Percentiles rank a stretch among this genome's conserved stretches.
These are phyloP conservation scores for Thamnidium elegans DNA, from an alignment of 192 early-diverging fungal genomes.

Conservation along the genomic window DNA sequence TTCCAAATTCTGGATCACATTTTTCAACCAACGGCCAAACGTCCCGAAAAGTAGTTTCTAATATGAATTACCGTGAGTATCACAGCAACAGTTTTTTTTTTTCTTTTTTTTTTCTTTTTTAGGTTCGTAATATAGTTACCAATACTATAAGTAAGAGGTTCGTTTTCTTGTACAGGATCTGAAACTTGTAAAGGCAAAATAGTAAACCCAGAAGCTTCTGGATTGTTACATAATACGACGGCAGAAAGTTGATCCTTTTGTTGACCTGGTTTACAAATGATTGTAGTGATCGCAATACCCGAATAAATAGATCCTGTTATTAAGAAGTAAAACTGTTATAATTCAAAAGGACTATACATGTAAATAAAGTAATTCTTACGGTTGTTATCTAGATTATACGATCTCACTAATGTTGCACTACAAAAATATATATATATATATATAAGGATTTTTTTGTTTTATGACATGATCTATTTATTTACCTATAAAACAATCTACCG, in stretches of 20 bases:
- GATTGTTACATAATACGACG: neutral
- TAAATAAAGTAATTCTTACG: neutral
- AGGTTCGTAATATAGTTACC: neutral
- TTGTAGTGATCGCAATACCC: neutral
- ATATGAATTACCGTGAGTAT: neutral
- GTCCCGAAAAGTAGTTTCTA: slow-evolving; percentile 30
- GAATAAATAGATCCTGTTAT: neutral
- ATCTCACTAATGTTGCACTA: slow-evolving; percentile 12
- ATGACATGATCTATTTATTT: neutral
- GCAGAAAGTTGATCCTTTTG: neutral
- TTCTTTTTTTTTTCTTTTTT: neutral
- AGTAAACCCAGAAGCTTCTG: neutral
- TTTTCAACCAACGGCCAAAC: slow-evolving; percentile 37
- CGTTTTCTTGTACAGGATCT: neutral
- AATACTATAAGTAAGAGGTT: neutral
- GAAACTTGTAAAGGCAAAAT: slow-evolving; percentile 1
- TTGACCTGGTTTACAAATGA: neutral
- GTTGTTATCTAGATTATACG: slow-evolving; percentile 10
- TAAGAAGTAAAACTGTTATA: neutral
- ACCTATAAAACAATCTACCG: slow-evolving; percentile 35
- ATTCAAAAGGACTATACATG: too few relatives aligned
- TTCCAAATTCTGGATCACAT: slow-evolving; percentile 9
- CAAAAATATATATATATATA: too few relatives aligned
- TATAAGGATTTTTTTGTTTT: too few relatives aligned
- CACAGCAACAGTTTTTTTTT: neutral